Conservation (phyloP, 169 alveolate species). For the Eimeria praecox region DNA sequence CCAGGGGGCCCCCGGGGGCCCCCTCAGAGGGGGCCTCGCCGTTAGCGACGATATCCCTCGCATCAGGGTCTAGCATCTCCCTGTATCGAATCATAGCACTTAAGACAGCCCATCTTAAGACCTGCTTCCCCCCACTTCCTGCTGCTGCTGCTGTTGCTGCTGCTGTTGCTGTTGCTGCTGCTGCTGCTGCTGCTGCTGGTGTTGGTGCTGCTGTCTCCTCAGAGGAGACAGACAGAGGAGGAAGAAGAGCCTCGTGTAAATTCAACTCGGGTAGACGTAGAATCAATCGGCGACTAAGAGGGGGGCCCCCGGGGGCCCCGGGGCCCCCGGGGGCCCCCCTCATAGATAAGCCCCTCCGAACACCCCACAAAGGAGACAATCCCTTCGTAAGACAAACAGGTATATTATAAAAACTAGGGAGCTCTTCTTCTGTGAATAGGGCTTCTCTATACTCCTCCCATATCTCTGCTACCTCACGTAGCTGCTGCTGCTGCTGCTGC, state of each 20-base stretch:
- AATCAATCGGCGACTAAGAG: not conserved
- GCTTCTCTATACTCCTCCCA: constrained; percentile 34
- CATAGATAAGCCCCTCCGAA: not conserved
- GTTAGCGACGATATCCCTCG: not conserved
- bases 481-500: constrained; percentile 24
- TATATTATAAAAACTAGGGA: not conserved
- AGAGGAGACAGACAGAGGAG: not conserved
- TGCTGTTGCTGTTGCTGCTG: constrained; percentile 16
- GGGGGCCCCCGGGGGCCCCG: constrained; percentile 35
- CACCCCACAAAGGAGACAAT: constrained; percentile 7
- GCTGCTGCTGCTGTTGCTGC: constrained; percentile 12
- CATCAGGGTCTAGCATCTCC: constrained; percentile 56
- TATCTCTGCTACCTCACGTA: not conserved
- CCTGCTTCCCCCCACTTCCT: not conserved
- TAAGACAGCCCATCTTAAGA: constrained; percentile 29
- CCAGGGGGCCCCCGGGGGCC: not conserved
- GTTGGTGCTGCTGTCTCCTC: constrained; percentile 6
- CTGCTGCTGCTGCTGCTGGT: not conserved
- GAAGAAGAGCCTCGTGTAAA: constrained; percentile 24
- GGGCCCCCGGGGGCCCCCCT: constrained; percentile 33
- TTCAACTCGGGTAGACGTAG: constrained; percentile 41
- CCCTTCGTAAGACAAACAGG: not conserved
- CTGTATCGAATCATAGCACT: constrained; percentile 28
- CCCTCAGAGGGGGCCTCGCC: not conserved
- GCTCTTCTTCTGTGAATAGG: constrained; percentile 1